phyloP scores from a whole-genome alignment of 73 alveolate species.

The Effrenium voratum region DNA sequence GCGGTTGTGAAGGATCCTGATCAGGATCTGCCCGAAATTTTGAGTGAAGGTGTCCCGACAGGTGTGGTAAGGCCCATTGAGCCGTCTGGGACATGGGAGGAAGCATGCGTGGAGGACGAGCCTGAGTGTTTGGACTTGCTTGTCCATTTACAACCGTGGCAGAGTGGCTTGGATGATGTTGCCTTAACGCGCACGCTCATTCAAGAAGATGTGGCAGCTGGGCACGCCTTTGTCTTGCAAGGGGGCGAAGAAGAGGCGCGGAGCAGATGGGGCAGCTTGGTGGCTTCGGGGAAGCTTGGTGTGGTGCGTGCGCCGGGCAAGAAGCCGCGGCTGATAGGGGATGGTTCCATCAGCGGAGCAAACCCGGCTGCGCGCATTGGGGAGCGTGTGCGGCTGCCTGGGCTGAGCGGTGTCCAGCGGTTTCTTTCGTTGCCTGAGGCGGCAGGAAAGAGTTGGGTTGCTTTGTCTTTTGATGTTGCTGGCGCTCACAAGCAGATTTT shows the following conservation, averaged over 20 bases:
- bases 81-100: background rate
- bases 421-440: background rate
- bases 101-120: background rate
- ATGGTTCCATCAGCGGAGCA: background rate
- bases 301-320: constrained; percentile 42
- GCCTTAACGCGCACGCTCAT: background rate
- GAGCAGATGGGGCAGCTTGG: background rate
- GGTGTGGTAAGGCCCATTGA: background rate
- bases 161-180: background rate
- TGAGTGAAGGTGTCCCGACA: background rate
- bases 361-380: constrained; percentile 3
- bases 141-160: background rate
- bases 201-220: background rate
- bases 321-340: constrained; percentile 26
- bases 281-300: background rate
- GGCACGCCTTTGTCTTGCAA: background rate
- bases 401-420: background rate
- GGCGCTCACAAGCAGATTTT: constrained; percentile 30
- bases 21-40: background rate
- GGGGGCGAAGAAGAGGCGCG: constrained; percentile 16
- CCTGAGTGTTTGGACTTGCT: background rate
- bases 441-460: background rate
- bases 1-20: background rate
- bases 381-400: constrained; percentile 3
- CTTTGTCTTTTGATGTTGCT: background rate